Base-by-base conservation (phyloP, 768 basidiomycete genomes). In the Phallus indusiatus region DNA sequence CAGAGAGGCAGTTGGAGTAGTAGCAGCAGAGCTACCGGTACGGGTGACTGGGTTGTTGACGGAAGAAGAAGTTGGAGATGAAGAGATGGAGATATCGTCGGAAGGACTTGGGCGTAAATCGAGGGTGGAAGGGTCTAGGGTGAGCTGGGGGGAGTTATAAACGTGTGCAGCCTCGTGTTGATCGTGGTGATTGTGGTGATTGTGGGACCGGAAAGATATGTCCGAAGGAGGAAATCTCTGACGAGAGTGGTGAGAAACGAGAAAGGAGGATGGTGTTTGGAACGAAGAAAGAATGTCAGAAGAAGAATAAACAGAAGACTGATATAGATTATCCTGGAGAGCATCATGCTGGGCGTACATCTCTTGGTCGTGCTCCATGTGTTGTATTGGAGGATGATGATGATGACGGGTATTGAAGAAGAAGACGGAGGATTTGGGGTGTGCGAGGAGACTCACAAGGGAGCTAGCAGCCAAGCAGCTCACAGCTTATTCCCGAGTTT, bases 71-170 rank as follows among this genome's bases (percentile, higher is more conserved):
- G n/a, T n/a, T n/a, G 16, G 48, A 28, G 47, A 46, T 33, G 56
- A 57, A 49, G 56, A 49, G 33, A 49, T 20, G 37, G 34, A 28
- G 47, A 35, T 33, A 18, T 34, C 35, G 20, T 59, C 49, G 57
- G 37, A 51, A 21, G 57, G 47, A 51, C 50, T 59, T 53, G 57
- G 52, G 21, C 57, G 57, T 37, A 59, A 22, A 59, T 59, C 57
- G 28, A 59, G 57, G 28, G 57, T 59, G 5, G 57, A 59, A 52
- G 57, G 57, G 57, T 59, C 57, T 35, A 59, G 57, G 57, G 57
- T 53, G 50, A 59, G 57, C 47, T 47, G 56, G 20, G 57, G 57
- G 47, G 57, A 59, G 57, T 59, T 48, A 53, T 59, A 59, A 59
- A 59, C 57, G 57, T 59, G 57, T 52, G 35, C 49, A 2, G 50